Base-by-base conservation (phyloP, 257 asterid genomes). In the Buddleja alternifolia region DNA sequence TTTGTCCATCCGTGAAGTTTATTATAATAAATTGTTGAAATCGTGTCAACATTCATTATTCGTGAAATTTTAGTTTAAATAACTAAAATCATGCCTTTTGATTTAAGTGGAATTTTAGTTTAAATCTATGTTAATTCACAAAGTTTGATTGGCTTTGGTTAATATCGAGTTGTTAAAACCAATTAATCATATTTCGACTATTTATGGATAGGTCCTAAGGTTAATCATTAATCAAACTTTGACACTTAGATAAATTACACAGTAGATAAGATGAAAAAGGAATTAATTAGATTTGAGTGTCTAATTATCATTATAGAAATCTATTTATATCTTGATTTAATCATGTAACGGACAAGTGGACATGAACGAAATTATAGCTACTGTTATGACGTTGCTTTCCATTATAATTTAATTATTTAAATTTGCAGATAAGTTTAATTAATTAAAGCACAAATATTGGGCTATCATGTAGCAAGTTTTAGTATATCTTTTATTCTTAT, bases 301-400 rank as follows among this genome's bases (percentile, higher is more conserved):
- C 16, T 46, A n/a, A 20, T 19, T 1, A 29, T 29, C 34, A 17
- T 50, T 24, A 12, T 55, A 16, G 1, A 15, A 15, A 59, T 17
- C 14, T 59, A 29, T 29, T 29, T 4, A 17, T 39, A 39, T 37
- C 15, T 5, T 52, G 19, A 1, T 21, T 6, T 40, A 19, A 60
- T 59, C 32, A 8, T 58, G 48, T 17, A 16, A 17, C 8, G 2
- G 21, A 36, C 17, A 12, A 51, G 25, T 14, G 25, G 34, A 25
- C 1, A 4, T 42, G 52, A 6, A 15, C 17, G 15, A 23, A 29
- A 15, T 12, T 42, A 3, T 17, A 56, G 17, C 4, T 69, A 47
- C 23, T 60, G 74, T 70, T 45, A 47, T 23, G 61, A 61, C 70
- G 48, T 61, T 61, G 58, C 56, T 71, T 51, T 71, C 75, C 70